Evolutionary conservation across 805 yeast species (phyloP).

Genomic region (Priceomyces carsonii): DNA sequence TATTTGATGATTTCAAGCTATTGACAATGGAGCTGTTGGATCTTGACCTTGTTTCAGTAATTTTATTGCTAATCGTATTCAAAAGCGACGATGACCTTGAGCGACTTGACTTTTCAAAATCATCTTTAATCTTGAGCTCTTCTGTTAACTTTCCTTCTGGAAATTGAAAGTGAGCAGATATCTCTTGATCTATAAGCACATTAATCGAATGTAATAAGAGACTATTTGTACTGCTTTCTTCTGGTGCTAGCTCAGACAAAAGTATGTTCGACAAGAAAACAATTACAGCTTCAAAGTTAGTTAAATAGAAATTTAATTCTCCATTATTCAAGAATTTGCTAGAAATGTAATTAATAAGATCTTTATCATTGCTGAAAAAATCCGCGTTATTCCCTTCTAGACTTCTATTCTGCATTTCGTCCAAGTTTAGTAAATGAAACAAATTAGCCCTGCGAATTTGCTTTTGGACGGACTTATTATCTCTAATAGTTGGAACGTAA

Average conservation of each 20-base stretch:
- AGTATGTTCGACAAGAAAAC: slow-evolving; percentile 38
- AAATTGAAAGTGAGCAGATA: slow-evolving; percentile 25
- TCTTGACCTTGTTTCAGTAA: slow-evolving; percentile 34
- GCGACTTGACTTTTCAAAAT: slow-evolving; percentile 14
- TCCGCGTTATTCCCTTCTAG: slow-evolving; percentile 6
- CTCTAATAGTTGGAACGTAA: slow-evolving; percentile 20
- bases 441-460: slow-evolving; percentile 20
- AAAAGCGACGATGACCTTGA: slow-evolving; percentile 42
- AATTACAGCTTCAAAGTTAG: slow-evolving; percentile 44
- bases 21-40: slow-evolving; percentile 32
- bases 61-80: slow-evolving; percentile 31
- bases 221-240: slow-evolving; percentile 11
- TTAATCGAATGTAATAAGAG: slow-evolving; percentile 24
- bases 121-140: slow-evolving; percentile 14
- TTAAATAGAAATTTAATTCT: slow-evolving; percentile 38
- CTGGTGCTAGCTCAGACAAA: slow-evolving; percentile 24
- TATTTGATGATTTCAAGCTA: slow-evolving; percentile 17
- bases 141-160: slow-evolving; percentile 24
- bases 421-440: slow-evolving; percentile 32
- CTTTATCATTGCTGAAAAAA: slow-evolving; percentile 32
- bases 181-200: slow-evolving; percentile 31
- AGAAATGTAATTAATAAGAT: slow-evolving; percentile 27
- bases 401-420: slow-evolving; percentile 11
- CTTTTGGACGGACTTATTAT: slow-evolving; percentile 12
- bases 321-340: slow-evolving; percentile 35